Evolutionary conservation across 176 grass and related monocot species (phyloP), one percentile per base, ranked within the genome.

Genomic region (Oryza nivara): DNA sequence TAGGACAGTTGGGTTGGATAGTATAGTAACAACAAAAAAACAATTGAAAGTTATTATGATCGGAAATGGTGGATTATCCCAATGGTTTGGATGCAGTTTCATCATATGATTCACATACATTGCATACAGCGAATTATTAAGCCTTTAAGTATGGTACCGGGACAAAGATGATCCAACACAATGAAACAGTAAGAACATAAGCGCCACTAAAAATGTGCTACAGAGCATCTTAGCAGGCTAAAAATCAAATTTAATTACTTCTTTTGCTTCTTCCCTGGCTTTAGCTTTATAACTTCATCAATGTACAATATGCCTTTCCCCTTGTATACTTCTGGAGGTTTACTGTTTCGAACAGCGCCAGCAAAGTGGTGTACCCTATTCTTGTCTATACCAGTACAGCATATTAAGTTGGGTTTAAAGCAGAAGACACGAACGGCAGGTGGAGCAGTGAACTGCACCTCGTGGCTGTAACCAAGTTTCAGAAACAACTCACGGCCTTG

Each of bases 261-360:
- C 20, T 85, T 85, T 79, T 78, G 80, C 67, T 82, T 82, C 75
- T 89, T 92, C 20, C 88, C 81, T 73, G 61, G 84, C 80, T 90
- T 93, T 51, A 78, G 71, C 76, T 93, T 90, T 23, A 92, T 61
- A 36, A 92, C 78, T 82, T 92, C 90, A 70, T 90, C 91, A 35
- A 93, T 73, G 81, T 90, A 93, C 32, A 79, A 22, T 78, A 93
- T 82, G 25, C 88, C 91, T 69, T 93, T 93, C 20, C 91, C 91
- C 67, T 93, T 88, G 80, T 93, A 93, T 58, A 90, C 82, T 75
- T 90, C 81, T 10, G 91, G 85, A 56, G 84, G 86, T 67, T 90
- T 93, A 32, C 85, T 83, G 69, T 67, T 76, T 5, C 91, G 84
- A 17, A 93, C 88, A 3, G 88, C 88, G 8, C 88, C 88, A 0